These are phyloP conservation scores for Fusarium tjaetaba DNA, from an alignment of 2,329 filamentous ascomycete species.

Conservation along the genomic window DNA sequence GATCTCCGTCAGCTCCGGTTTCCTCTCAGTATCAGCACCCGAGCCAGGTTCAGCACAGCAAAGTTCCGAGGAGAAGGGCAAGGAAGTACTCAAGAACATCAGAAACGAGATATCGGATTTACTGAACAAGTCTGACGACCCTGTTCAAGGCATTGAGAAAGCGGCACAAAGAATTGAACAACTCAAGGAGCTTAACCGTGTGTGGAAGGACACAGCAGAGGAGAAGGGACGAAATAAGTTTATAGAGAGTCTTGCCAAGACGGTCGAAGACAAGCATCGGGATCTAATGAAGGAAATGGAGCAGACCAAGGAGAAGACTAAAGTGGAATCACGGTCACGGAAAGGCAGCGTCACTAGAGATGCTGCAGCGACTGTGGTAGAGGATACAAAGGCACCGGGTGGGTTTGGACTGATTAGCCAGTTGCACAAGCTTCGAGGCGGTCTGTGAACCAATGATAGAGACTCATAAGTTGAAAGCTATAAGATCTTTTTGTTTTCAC, in stretches of 20 bases:
- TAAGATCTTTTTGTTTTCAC: neutral
- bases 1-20: conserved; percentile 82
- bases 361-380: conserved; percentile 39
- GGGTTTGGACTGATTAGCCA: conserved; percentile 72
- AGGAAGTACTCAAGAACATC: conserved; percentile 77
- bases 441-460: conserved; percentile 50
- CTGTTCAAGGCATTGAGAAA: conserved; percentile 74
- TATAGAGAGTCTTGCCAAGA: conserved; percentile 81
- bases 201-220: conserved; percentile 97
- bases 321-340: conserved; percentile 48
- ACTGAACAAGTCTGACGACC: conserved; percentile 66
- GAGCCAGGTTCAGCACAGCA: conserved; percentile 72
- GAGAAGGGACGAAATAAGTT: conserved; percentile 86
- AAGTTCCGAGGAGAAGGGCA: conserved; percentile 85
- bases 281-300: conserved; percentile 65
- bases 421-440: conserved; percentile 67
- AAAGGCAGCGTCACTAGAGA: conserved; percentile 49
- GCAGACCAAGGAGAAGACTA: conserved; percentile 51
- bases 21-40: conserved; percentile 89
- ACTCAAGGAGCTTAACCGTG: conserved; percentile 76
- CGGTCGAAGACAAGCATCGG: conserved; percentile 79
- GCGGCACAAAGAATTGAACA: conserved; percentile 80
- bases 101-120: conserved; percentile 77
- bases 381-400: conserved; percentile 57
- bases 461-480: neutral